A percentile compares a stretch with the other conserved stretches of the same genome.
These are phyloP conservation scores for Chaetothyriales sp. DNA, from an alignment of 2,329 filamentous ascomycete species.

Conservation along the genomic window DNA sequence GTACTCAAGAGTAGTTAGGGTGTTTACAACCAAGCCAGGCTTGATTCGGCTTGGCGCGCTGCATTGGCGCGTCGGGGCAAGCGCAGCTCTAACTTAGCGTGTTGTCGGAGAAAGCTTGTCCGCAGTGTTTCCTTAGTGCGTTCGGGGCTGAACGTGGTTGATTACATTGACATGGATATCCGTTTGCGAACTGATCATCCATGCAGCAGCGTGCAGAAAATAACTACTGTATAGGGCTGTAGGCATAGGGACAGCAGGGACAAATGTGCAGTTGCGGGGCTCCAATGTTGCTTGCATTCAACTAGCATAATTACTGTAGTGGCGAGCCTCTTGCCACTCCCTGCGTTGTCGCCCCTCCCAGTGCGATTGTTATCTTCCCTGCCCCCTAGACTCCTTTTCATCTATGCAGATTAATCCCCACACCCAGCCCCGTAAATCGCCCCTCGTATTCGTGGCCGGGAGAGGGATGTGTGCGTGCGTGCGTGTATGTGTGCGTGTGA, in stretches of 20 bases:
- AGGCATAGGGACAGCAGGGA: neutral
- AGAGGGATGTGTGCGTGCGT: conserved; percentile 1
- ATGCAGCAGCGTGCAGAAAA: neutral
- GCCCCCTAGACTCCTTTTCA: neutral
- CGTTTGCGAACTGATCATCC: too few relatives aligned
- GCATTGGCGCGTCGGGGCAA: too few relatives aligned
- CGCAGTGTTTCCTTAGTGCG: too few relatives aligned
- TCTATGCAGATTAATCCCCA: neutral
- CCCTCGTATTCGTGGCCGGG: conserved; percentile 13
- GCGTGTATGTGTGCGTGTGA: neutral
- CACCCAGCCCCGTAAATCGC: conserved; percentile 5
- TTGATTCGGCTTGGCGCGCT: neutral
- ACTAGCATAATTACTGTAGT: neutral
- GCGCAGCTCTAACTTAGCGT: too few relatives aligned
- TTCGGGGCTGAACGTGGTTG: too few relatives aligned
- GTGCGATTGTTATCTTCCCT: neutral
- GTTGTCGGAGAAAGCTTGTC: too few relatives aligned
- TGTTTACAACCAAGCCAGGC: neutral
- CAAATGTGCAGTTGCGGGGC: neutral
- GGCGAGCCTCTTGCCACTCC: neutral
- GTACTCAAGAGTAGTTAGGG: too few relatives aligned
- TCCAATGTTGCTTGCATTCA: neutral
- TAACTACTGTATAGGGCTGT: neutral
- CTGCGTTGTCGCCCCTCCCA: neutral
- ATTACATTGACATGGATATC: too few relatives aligned